Percentiles rank a stretch among this genome's conserved stretches.
These are phyloP conservation scores for Anacardium occidentale DNA, from an alignment of 345 rosid genomes.

Conservation along the genomic window DNA sequence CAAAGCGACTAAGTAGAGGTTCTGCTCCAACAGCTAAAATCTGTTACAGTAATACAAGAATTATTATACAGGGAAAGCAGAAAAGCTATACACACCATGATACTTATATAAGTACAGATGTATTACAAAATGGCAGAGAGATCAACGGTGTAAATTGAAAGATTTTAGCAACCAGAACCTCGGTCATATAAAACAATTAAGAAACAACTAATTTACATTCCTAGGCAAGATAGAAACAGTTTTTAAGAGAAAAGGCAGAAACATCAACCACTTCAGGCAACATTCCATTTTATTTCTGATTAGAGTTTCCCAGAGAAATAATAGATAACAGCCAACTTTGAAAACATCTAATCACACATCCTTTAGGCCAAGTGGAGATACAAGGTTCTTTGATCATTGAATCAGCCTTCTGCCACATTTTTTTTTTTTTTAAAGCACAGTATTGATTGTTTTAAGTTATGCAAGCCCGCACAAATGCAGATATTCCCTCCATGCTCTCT, in stretches of 20 bases:
- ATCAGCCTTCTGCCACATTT: neutral
- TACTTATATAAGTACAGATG: neutral
- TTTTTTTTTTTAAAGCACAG: neutral
- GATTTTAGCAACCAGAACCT: neutral
- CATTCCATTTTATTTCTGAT: neutral
- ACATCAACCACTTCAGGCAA: neutral
- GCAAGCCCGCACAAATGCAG: neutral
- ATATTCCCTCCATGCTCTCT: neutral
- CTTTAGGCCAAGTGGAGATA: neutral
- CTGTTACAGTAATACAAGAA: slow-evolving; percentile 40
- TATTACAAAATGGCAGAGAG: neutral
- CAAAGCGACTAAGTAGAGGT: slow-evolving; percentile 67
- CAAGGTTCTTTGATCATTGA: neutral
- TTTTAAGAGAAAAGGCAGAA: neutral
- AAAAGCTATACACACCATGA: neutral
- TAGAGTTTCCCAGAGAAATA: neutral
- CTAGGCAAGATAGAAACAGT: neutral
- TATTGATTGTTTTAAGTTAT: neutral
- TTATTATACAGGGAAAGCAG: neutral
- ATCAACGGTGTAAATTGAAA: neutral
- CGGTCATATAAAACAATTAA: neutral
- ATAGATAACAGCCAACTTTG: neutral
- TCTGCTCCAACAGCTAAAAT: slow-evolving; percentile 86
- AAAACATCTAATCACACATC: neutral
- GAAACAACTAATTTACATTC: neutral